These are phyloP conservation scores for Xanthoconium purpureum DNA, from an alignment of 768 basidiomycete genomes.

Conservation along the genomic window DNA sequence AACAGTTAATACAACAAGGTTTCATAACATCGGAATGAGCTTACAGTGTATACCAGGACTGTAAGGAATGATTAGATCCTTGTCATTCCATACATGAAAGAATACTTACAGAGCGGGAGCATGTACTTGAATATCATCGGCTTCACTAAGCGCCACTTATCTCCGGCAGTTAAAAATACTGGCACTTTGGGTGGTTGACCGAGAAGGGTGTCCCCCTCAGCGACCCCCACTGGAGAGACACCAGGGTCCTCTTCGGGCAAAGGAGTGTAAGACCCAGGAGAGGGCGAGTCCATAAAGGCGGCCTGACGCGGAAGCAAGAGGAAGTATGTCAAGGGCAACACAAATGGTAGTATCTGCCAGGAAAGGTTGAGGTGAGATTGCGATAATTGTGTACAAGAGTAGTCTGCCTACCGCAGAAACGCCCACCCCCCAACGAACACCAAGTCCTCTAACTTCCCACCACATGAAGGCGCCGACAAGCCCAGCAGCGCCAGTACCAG, in stretches of 20 bases:
- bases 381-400: neutral
- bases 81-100: neutral
- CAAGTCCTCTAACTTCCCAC: constrained; percentile 88
- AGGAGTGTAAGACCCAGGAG: constrained; percentile 35
- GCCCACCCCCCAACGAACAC: constrained; percentile 80
- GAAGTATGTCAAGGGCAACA: constrained; percentile 75
- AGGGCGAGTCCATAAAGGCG: constrained; percentile 44
- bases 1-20: neutral
- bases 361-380: neutral
- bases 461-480: constrained; percentile 89
- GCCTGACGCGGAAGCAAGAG: constrained; percentile 68
- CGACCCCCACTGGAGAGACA: constrained; percentile 17
- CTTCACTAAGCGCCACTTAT: constrained; percentile 79
- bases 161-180: constrained; percentile 55
- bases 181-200: constrained; percentile 38
- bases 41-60: constrained; percentile 63
- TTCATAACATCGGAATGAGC: constrained; percentile 20
- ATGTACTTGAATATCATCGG: constrained; percentile 83
- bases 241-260: constrained; percentile 35
- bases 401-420: constrained; percentile 64
- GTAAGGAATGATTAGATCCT: constrained; percentile 11
- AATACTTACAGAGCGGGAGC: constrained; percentile 81
- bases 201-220: constrained; percentile 31
- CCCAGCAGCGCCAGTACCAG: constrained; percentile 93
- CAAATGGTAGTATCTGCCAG: constrained; percentile 71